Conservation (phyloP, 495 filamentous ascomycete genomes). For the Acidomyces sp. region DNA sequence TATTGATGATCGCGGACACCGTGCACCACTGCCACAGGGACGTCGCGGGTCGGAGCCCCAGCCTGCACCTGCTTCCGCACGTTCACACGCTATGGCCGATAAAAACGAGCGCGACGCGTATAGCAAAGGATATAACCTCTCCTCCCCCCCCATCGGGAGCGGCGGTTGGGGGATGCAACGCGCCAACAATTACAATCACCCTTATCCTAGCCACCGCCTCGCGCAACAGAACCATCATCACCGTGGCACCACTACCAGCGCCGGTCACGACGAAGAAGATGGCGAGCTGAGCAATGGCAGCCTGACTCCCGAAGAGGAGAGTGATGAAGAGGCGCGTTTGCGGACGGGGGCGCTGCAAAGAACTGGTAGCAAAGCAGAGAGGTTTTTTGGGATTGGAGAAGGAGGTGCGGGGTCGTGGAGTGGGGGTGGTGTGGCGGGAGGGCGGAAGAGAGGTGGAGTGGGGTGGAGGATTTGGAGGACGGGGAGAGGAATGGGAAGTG, state of each 20-base stretch:
- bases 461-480: neutral
- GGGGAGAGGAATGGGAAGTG: neutral
- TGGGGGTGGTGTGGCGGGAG: neutral
- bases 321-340: neutral
- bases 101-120: conserved; percentile 1
- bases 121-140: conserved; percentile 11
- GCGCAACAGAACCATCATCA: too few species aligned
- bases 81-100: too few species aligned
- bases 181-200: conserved; percentile 1
- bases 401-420: conserved; percentile 5
- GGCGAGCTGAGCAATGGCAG: conserved; percentile 5
- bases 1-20: too few species aligned
- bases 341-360: conserved; percentile 1
- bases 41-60: too few species aligned
- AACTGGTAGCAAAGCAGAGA: conserved; percentile 15
- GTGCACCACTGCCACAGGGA: too few species aligned
- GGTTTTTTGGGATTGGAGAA: conserved; percentile 19
- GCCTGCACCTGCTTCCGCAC: too few species aligned
- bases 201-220: too few species aligned
- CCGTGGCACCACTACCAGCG: too few species aligned
- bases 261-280: too few species aligned
- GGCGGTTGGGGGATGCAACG: neutral
- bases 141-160: conserved; percentile 9
- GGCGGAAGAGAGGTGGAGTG: neutral
- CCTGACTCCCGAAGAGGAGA: conserved; percentile 5